These are phyloP conservation scores for Trametes meyenii DNA, from an alignment of 768 basidiomycete species.

Conservation along the genomic window DNA sequence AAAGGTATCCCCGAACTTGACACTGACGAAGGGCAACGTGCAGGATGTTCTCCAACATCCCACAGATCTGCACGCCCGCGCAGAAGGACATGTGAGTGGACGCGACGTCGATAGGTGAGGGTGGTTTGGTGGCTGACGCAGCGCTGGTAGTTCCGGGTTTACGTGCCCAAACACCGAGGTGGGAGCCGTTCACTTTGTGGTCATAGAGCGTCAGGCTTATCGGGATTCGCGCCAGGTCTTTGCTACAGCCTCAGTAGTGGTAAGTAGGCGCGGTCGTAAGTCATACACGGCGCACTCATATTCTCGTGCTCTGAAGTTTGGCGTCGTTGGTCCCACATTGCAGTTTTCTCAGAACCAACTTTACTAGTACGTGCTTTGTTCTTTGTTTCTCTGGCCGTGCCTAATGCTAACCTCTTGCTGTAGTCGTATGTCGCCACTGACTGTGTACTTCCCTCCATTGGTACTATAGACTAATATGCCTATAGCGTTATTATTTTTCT, in stretches of 20 bases:
- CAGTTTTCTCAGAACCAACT: constrained; percentile 58
- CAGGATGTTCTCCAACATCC: constrained; percentile 58
- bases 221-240: constrained; percentile 36
- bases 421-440: constrained; percentile 8
- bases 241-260: constrained; percentile 54
- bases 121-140: not conserved
- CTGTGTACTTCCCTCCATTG: not conserved
- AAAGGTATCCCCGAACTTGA: not conserved
- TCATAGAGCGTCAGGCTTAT: not conserved
- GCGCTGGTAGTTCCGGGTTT: constrained; percentile 17
- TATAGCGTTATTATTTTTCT: constrained; percentile 65
- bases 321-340: constrained; percentile 65
- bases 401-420: not conserved
- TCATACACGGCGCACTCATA: not conserved
- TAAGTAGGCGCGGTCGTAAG: constrained; percentile 36
- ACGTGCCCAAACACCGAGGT: constrained; percentile 29
- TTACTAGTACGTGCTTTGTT: constrained; percentile 52
- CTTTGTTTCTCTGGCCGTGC: too few species aligned
- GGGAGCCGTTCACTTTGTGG: constrained; percentile 36
- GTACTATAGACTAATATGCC: not conserved
- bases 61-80: constrained; percentile 21
- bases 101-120: too few species aligned
- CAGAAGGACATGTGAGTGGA: constrained; percentile 15
- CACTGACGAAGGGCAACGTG: not conserved
- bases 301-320: constrained; percentile 42